Evolutionary conservation across 2,329 filamentous ascomycete genomes (phyloP).

Genomic region (Botrytis deweyae): DNA sequence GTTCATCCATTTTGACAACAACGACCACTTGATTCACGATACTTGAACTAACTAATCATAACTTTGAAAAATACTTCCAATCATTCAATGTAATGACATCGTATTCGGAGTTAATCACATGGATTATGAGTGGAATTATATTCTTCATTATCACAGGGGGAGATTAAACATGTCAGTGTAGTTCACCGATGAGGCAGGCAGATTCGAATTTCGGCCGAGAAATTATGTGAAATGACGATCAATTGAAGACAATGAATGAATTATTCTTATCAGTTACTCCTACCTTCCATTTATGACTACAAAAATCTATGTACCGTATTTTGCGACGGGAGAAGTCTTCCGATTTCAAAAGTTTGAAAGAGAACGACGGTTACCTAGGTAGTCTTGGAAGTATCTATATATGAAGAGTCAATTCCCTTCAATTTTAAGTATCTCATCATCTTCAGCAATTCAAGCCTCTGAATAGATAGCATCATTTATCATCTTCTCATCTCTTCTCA

Average conservation of each 20-base stretch:
- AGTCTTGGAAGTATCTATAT: background rate
- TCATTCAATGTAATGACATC: background rate
- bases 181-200: background rate
- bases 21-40: background rate
- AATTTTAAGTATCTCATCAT: background rate
- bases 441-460: background rate
- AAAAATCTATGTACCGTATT: no score
- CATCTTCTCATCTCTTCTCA: background rate
- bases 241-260: background rate
- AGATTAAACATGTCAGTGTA: background rate
- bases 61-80: background rate
- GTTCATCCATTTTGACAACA: background rate
- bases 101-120: background rate
- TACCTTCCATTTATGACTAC: constrained; percentile 2
- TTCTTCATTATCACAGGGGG: background rate
- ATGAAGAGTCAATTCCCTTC: background rate
- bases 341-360: background rate
- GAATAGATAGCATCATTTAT: background rate
- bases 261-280: background rate
- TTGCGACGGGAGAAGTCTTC: background rate
- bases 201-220: background rate
- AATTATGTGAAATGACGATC: background rate
- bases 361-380: background rate
- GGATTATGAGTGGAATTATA: background rate
- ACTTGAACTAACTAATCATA: background rate